These are phyloP conservation scores for Emergomyces pasteurianus DNA, from an alignment of 2,329 filamentous ascomycete species.

Conservation along the genomic window DNA sequence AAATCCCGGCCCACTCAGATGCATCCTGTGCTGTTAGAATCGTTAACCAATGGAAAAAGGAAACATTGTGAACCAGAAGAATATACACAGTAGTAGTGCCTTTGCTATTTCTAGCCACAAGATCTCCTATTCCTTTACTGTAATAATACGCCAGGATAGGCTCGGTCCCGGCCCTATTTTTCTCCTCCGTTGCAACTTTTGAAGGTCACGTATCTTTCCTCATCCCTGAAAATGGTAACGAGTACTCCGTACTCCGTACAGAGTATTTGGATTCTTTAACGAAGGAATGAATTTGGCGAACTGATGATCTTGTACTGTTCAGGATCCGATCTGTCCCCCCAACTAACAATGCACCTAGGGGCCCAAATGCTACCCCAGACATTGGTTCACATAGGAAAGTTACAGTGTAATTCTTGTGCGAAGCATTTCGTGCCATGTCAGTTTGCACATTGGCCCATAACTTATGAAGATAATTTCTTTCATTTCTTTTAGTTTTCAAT, in stretches of 20 bases:
- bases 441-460: not conserved
- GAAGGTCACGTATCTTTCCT: not conserved
- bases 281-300: no score
- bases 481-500: not conserved
- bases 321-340: not conserved
- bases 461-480: not conserved
- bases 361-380: not conserved
- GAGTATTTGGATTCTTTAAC: not conserved
- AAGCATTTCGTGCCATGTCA: not conserved
- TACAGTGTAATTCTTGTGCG: not conserved
- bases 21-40: not conserved
- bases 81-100: not conserved
- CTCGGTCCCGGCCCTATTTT: not conserved
- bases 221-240: not conserved
- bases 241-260: not conserved
- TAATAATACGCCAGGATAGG: not conserved
- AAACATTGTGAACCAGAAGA: not conserved
- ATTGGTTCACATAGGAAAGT: not conserved
- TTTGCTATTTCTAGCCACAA: not conserved
- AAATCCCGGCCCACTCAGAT: not conserved
- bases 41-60: not conserved
- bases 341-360: not conserved
- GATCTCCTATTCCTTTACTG: not conserved
- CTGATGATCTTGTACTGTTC: no score
- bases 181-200: not conserved